Evolutionary conservation across 768 basidiomycete species (phyloP).

Genomic region (Auriscalpium microsporum): DNA sequence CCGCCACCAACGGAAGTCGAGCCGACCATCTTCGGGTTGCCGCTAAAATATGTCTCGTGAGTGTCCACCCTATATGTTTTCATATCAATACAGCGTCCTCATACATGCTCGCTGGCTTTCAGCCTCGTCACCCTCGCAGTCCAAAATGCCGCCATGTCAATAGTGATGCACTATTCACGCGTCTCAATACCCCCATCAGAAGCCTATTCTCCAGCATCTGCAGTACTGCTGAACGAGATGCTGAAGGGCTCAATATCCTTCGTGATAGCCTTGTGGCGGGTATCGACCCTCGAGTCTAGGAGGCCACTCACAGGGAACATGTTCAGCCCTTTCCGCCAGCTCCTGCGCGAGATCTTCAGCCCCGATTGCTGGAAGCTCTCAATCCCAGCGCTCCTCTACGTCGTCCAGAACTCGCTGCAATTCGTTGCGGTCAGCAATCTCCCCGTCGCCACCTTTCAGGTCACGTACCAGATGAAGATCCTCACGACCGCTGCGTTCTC

Average conservation of each 20-base stretch:
- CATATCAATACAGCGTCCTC: not conserved
- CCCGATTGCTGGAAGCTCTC: constrained; percentile 96
- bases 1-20: constrained; percentile 12
- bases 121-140: constrained; percentile 82
- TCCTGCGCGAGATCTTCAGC: constrained; percentile 74
- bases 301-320: constrained; percentile 31
- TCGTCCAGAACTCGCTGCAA: constrained; percentile 94
- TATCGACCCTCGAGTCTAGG: constrained; percentile 29
- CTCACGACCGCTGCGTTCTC: constrained; percentile 93
- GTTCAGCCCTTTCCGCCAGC: constrained; percentile 36
- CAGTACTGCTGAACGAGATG: constrained; percentile 90
- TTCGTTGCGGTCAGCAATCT: constrained; percentile 95
- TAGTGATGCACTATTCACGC: constrained; percentile 99
- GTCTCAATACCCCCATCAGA: constrained; percentile 70
- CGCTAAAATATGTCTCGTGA: constrained; percentile 76
- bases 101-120: constrained; percentile 6
- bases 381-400: constrained; percentile 91
- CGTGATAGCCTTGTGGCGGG: constrained; percentile 53
- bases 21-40: constrained; percentile 61
- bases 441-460: constrained; percentile 95
- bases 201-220: constrained; percentile 88
- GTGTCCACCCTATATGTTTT: constrained; percentile 21
- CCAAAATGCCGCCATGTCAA: constrained; percentile 91
- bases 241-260: constrained; percentile 92
- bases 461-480: constrained; percentile 98